Conservation (phyloP, 1,284 basidiomycete species). For the Ustilago shanxiensis region DNA sequence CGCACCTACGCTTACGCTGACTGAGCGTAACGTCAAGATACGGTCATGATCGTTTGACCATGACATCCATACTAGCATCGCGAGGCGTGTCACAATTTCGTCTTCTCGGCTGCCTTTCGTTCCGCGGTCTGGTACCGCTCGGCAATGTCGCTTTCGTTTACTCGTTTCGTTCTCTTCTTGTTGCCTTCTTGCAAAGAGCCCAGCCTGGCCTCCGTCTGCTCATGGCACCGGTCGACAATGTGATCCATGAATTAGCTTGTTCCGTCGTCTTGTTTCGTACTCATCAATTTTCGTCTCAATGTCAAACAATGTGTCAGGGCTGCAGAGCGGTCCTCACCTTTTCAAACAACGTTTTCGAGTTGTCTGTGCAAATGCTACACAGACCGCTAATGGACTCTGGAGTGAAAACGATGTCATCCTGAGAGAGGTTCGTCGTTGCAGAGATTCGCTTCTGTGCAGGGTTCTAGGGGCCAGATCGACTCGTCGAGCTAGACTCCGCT, state of each 20-base stretch:
- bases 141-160: background rate
- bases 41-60: background rate
- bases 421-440: too few relatives aligned
- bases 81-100: background rate
- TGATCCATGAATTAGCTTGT: too few relatives aligned
- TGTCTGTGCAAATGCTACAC: background rate
- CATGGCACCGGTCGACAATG: background rate
- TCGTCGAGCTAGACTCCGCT: too few relatives aligned
- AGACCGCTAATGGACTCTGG: too few relatives aligned
- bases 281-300: slow-evolving; percentile 6
- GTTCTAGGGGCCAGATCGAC: too few relatives aligned
- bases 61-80: background rate
- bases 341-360: background rate
- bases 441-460: too few relatives aligned
- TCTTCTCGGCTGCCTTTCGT: background rate
- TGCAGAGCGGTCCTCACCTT: slow-evolving; percentile 27
- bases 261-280: background rate
- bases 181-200: background rate
- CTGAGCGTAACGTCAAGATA: slow-evolving; percentile 9
- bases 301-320: slow-evolving; percentile 15
- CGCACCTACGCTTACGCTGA: slow-evolving; percentile 30
- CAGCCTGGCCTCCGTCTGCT: background rate
- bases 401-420: too few relatives aligned
- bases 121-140: slow-evolving; percentile 19
- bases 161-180: background rate